A percentile compares a stretch with the other conserved stretches of the same genome.
Conservation (phyloP, 1,284 basidiomycete species). For the Tausonia pullulans region DNA sequence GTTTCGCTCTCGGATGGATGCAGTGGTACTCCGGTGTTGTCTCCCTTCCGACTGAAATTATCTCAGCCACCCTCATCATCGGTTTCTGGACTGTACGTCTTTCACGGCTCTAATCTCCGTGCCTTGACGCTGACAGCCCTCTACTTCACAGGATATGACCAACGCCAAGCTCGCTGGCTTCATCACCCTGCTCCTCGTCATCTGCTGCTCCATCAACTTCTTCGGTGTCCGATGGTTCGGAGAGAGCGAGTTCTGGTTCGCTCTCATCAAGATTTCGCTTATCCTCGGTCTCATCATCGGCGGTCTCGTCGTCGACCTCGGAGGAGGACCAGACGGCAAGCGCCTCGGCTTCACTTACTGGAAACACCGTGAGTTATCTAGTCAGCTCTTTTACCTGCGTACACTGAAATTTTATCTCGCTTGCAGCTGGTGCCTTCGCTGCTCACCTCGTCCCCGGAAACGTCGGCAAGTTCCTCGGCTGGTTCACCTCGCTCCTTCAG, state of each 20-base stretch:
- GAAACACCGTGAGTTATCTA: constrained; percentile 38
- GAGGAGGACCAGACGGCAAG: constrained; percentile 28
- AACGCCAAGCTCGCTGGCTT: constrained; percentile 13
- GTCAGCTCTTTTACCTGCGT: too few species aligned
- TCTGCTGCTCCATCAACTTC: constrained; percentile 17
- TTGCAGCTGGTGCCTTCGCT: constrained; percentile 42
- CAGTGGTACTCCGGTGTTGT: constrained; percentile 41
- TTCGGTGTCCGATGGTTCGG: constrained; percentile 33
- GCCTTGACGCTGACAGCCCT: background rate
- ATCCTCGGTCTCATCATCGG: constrained; percentile 44
- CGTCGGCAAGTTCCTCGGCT: constrained; percentile 25
- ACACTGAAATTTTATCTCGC: too few species aligned
- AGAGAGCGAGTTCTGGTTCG: constrained; percentile 60
- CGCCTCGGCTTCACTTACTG: constrained; percentile 42
- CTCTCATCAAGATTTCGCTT: constrained; percentile 61
- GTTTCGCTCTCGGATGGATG: constrained; percentile 22
- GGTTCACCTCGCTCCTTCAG: constrained; percentile 22
- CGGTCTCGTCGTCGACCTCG: constrained; percentile 48
- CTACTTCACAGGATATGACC: background rate
- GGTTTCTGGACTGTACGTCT: constrained; percentile 19
- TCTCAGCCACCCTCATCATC: constrained; percentile 59
- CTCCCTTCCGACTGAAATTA: constrained; percentile 60
- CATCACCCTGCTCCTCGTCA: constrained; percentile 6
- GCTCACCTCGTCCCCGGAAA: constrained; percentile 21
- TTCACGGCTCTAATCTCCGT: too few species aligned